Conservation (phyloP, 805 yeast species). For the Teunomyces gatunensis region DNA sequence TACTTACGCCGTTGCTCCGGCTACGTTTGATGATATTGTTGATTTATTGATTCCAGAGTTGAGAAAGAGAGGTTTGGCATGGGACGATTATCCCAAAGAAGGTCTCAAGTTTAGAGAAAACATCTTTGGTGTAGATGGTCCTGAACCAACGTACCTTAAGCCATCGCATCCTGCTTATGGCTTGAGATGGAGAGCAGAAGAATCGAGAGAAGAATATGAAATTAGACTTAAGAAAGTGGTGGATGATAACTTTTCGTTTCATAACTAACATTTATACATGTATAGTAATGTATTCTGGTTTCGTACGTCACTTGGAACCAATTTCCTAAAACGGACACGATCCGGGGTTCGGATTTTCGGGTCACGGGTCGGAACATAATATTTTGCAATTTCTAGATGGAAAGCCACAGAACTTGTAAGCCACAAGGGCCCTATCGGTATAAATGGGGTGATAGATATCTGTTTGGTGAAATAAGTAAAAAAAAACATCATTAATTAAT, state of each 20-base stretch:
- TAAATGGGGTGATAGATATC: neutral
- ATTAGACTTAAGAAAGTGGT: conserved; percentile 1
- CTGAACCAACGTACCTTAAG: conserved; percentile 12
- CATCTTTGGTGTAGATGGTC: conserved; percentile 24
- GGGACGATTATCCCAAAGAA: conserved; percentile 34
- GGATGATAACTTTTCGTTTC: conserved; percentile 1
- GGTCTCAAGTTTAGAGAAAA: conserved; percentile 38
- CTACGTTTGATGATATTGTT: conserved; percentile 35
- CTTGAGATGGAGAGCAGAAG: conserved; percentile 5
- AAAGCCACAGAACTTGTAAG: neutral
- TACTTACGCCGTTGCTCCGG: conserved; percentile 35
- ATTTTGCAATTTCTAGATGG: neutral
- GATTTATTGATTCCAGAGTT: conserved; percentile 37
- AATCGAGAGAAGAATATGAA: conserved; percentile 4
- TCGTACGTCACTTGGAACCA: neutral
- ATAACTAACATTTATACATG: neutral
- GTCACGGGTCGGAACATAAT: conserved; percentile 4
- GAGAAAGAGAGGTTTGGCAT: conserved; percentile 30
- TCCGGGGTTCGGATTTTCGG: neutral
- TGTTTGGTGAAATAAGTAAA: neutral
- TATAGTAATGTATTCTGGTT: too few species aligned
- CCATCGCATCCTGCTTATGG: conserved; percentile 4
- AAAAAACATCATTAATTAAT: neutral
- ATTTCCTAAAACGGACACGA: neutral
- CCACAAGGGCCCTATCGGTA: neutral